Evolutionary conservation across 1,284 basidiomycete genomes (phyloP).

Genomic region (Blastosporella zonata): DNA sequence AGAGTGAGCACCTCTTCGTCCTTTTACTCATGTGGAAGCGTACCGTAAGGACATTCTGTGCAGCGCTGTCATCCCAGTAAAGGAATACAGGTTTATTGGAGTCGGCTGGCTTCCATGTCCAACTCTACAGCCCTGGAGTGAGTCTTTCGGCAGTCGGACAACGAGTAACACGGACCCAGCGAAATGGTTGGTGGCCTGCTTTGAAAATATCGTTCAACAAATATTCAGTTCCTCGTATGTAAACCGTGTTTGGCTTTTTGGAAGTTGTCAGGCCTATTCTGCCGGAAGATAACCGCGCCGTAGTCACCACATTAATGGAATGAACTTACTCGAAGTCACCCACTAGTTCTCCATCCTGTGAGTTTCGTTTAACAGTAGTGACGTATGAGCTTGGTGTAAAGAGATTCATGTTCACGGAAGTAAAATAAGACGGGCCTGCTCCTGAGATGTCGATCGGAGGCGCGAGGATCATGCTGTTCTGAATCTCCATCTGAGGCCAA

Average conservation of each 20-base stretch:
- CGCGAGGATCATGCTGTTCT: conserved; percentile 35
- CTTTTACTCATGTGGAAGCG: background rate
- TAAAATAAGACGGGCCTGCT: conserved; percentile 33
- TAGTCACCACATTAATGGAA: background rate
- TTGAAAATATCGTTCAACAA: conserved; percentile 34
- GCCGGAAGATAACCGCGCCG: background rate
- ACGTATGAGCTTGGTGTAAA: conserved; percentile 41
- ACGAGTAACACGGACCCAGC: conserved; percentile 25
- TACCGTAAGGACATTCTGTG: conserved; percentile 27
- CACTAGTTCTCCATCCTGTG: conserved; percentile 36
- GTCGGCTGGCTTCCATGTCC: conserved; percentile 32
- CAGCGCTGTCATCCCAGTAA: conserved; percentile 35
- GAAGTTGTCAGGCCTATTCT: conserved; percentile 30
- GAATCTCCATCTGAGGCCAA: conserved; percentile 29
- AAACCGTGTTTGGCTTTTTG: conserved; percentile 32
- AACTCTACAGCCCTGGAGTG: conserved; percentile 23
- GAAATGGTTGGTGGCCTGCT: conserved; percentile 32
- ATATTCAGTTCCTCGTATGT: conserved; percentile 35
- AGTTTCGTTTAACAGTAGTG: conserved; percentile 32
- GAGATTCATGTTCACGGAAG: conserved; percentile 40
- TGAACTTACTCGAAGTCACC: conserved; percentile 39
- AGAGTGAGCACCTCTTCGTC: background rate
- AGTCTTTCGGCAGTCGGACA: background rate
- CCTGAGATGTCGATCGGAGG: conserved; percentile 29
- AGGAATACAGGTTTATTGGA: conserved; percentile 25